A percentile compares a stretch with the other conserved stretches of the same genome.
These are phyloP conservation scores for Nannizziopsis barbatae DNA, from an alignment of 2,329 filamentous ascomycete species.

Conservation along the genomic window DNA sequence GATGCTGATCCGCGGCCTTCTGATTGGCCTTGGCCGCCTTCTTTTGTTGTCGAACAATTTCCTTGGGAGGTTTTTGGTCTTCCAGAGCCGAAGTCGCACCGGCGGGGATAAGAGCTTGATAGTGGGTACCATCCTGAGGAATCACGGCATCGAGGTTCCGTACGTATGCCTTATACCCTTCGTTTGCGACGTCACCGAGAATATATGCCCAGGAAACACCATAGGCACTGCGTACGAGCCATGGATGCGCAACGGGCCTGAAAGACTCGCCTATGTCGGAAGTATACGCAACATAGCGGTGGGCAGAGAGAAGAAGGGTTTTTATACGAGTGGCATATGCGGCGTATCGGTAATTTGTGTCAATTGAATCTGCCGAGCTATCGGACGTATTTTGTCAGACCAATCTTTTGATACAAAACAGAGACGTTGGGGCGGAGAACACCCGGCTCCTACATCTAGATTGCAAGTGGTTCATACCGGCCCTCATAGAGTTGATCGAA, in stretches of 20 bases:
- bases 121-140: conserved; percentile 47
- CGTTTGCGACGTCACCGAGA: conserved; percentile 76
- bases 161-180: conserved; percentile 90
- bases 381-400: conserved; percentile 4
- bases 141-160: conserved; percentile 68
- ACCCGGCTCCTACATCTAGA: not conserved
- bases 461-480: conserved; percentile 46
- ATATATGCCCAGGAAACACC: conserved; percentile 89
- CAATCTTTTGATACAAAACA: not conserved
- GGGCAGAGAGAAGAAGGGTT: conserved; percentile 78
- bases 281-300: conserved; percentile 95
- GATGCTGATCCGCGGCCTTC: conserved; percentile 13
- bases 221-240: conserved; percentile 70
- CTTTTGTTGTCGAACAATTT: conserved; percentile 10
- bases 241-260: conserved; percentile 79
- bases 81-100: conserved; percentile 4
- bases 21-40: not conserved
- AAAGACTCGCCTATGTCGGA: conserved; percentile 95
- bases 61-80: conserved; percentile 6
- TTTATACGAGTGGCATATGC: conserved; percentile 78
- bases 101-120: conserved; percentile 24
- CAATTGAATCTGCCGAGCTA: conserved; percentile 67
- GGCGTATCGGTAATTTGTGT: conserved; percentile 77
- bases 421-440: not conserved
- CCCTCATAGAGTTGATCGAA: conserved; percentile 69